A percentile compares a stretch with the other conserved stretches of the same genome.
phyloP scores from a whole-genome alignment of 2,329 filamentous ascomycete genomes.

The Ramichloridium luteum region DNA sequence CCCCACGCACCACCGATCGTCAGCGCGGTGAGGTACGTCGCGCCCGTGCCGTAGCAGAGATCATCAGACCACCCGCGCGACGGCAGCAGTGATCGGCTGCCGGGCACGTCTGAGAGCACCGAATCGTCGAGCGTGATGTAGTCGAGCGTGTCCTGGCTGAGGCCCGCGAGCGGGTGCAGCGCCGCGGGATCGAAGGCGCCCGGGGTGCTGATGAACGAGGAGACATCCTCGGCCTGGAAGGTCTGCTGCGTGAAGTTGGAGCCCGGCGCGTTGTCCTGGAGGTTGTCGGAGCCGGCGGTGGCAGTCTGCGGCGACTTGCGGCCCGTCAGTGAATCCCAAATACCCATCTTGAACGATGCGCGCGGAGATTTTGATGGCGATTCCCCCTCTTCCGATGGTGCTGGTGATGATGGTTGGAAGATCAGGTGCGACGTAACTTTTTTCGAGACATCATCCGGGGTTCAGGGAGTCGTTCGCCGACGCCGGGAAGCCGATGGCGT shows the following conservation, averaged over 20 bases:
- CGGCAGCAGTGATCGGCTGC: constrained; percentile 74
- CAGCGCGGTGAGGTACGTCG: constrained; percentile 83
- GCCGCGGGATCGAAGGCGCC: constrained; percentile 73
- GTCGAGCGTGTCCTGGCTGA: constrained; percentile 87
- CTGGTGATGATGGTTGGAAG: too few relatives aligned
- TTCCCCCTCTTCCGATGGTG: too few relatives aligned
- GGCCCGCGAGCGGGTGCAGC: constrained; percentile 83
- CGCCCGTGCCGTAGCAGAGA: constrained; percentile 91
- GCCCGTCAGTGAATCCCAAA: constrained; percentile 51
- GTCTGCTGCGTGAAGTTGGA: constrained; percentile 21
- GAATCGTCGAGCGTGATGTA: constrained; percentile 93
- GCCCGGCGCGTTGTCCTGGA: constrained; percentile 28
- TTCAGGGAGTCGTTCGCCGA: too few relatives aligned
- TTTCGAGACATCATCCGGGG: too few relatives aligned
- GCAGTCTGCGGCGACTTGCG: constrained; percentile 37
- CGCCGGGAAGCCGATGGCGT: too few relatives aligned
- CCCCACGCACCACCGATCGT: constrained; percentile 84
- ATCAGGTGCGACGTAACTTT: too few relatives aligned
- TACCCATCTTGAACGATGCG: constrained; percentile 35
- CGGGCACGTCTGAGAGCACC: constrained; percentile 72
- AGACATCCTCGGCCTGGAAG: constrained; percentile 57
- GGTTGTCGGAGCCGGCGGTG: constrained; percentile 30
- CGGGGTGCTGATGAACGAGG: constrained; percentile 69
- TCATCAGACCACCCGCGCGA: constrained; percentile 97
- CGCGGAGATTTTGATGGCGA: background rate